Evolutionary conservation across 345 rosid genomes (phyloP), one percentile per base, ranked within the genome.

Genomic region (Euclidium syriacum): DNA sequence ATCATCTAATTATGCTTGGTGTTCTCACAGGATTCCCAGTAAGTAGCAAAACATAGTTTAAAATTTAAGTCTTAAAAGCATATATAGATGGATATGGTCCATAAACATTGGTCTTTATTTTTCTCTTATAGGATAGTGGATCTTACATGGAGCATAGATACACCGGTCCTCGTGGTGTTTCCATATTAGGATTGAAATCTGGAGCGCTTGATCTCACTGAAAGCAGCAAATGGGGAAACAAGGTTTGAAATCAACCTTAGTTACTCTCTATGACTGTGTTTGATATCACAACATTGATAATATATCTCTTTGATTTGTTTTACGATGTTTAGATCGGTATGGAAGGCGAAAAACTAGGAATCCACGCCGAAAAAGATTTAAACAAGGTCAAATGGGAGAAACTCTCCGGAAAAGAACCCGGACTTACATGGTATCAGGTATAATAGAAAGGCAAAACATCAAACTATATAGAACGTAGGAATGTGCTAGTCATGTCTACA

Each of bases 351-450:
- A 78, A 63, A 46, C 65, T 30, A 10, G 47, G 52, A 3, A 1
- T 76, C 42, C 85, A 56, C 77, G 78, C 72, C 5, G 48, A 77
- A 36, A 75, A 65, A 60, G 97, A 87, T 19, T 24, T 54, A 26
- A 50, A 77, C 16, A 75, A 75, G 42, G 80, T 75, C 15, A n/a
- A 68, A 4, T 87, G 95, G 97, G 43, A 50, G 10, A 26, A 67
- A 14, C 57, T 72, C 1, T 40, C 58, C 1, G 73, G 72, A 17
- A 67, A 20, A 18, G 71, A 71, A 27, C 72, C 74, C 6, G 69
- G 86, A 16, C 63, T 85, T 34, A 71, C 91, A 64, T 90, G 97
- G 97, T 87, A 72, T 82, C 81, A 87, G 96, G 95, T 83, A 85
- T 70, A 12, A 32, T 32, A 12, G 6, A 6, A 52, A 43, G 7